Base-by-base conservation (phyloP, 805 yeast species). In the Metschnikowia henanensis region DNA sequence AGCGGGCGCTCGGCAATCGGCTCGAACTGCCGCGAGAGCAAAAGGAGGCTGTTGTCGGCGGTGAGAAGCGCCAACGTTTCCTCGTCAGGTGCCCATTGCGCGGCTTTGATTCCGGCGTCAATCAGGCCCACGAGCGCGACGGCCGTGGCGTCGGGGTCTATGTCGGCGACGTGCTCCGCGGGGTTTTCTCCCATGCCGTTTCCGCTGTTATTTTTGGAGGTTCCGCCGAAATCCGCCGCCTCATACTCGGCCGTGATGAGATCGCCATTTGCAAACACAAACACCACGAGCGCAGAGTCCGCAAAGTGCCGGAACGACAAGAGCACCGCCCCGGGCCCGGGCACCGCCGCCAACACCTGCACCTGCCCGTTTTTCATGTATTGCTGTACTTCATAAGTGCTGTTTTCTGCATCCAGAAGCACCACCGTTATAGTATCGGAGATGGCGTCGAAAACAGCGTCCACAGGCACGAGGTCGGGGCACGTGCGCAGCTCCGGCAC, bases 41-140 rank as follows among this genome's bases (percentile, higher is more conserved):
- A 57, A 0, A 88, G 66, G 8, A 88, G 64, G 39, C 80, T 83
- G 41, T 73, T 66, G 36, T 81, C 85, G 9, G 56, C 65, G 0
- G 96, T 85, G 13, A 84, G 75, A 16, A 94, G 52, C 2, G 83
- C 80, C 40, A 92, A 67, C 0, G 90, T 78, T 62, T 94, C 98
- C 56, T 91, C 97, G 60, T 94, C 97, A 5, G 84, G 84, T 10
- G 96, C 83, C 98, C 98, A 94, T 17, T 66, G 55, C 0, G 96
- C 91, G 15, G 87, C 81, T 34, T 64, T 56, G 13, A 92, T 67
- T 0, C 91, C 92, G 26, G 75, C 77, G 56, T 90, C 97, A 21
- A 92, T 81, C 17, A 88, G 77, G 0, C 97, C 98, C 8, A 85
- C 91, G 36, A 90, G 83, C 53, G 84, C 90, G 17, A 78, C 73